Evolutionary conservation across 345 rosid genomes (phyloP).

Genomic region (Moricandia arvensis): DNA sequence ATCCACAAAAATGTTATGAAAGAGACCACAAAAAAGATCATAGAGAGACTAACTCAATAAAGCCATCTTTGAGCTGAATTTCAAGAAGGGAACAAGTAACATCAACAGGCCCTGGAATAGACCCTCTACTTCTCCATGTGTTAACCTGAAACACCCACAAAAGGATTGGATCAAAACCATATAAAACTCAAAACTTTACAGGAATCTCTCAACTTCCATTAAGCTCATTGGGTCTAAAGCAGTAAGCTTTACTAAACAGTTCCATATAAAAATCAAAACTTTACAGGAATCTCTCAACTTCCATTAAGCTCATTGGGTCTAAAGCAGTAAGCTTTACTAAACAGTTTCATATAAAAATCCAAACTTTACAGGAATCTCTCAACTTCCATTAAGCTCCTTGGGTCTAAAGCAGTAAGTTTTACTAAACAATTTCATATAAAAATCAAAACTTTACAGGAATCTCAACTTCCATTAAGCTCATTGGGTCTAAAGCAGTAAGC

Average conservation of each 20-base stretch:
- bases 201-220: neutral
- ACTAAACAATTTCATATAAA: neutral
- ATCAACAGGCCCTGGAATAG: constrained; percentile 74
- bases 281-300: neutral
- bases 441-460: neutral
- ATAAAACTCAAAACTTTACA: constrained; percentile 4
- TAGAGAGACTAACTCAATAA: constrained; percentile 46
- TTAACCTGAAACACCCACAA: constrained; percentile 44
- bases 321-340: constrained; percentile 1
- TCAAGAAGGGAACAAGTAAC: constrained; percentile 79
- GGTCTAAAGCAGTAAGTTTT: constrained; percentile 2
- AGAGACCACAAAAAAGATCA: neutral
- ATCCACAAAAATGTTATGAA: neutral
- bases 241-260: neutral
- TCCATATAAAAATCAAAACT: neutral
- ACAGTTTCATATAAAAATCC: neutral
- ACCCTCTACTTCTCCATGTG: constrained; percentile 88
- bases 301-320: neutral
- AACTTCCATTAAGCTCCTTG: neutral
- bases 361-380: neutral
- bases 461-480: neutral
- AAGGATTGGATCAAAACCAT: neutral
- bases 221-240: constrained; percentile 1
- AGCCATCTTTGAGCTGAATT: constrained; percentile 77
- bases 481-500: neutral